These are phyloP conservation scores for Venturia carpophila DNA, from an alignment of 2,329 filamentous ascomycete genomes.

Conservation along the genomic window DNA sequence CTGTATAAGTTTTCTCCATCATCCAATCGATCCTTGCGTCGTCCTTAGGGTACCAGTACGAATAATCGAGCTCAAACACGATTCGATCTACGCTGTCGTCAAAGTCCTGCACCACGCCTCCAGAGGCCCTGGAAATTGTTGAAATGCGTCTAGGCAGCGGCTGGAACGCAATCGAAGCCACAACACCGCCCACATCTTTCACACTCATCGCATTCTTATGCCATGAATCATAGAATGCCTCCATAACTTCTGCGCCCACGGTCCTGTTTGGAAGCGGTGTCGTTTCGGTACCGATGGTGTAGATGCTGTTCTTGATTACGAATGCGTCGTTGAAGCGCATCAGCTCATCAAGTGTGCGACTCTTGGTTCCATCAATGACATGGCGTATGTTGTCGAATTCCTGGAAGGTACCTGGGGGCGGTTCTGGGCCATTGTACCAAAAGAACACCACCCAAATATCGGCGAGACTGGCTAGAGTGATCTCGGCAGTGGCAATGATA, in stretches of 20 bases:
- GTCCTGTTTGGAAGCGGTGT: conserved; percentile 26
- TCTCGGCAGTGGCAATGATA: conserved; percentile 50
- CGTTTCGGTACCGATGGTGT: conserved; percentile 31
- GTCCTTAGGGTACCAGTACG: conserved; percentile 31
- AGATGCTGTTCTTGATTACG: conserved; percentile 28
- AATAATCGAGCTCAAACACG: conserved; percentile 40
- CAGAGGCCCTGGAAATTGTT: conserved; percentile 7
- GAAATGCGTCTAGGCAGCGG: conserved; percentile 25
- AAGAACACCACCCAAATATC: conserved; percentile 54
- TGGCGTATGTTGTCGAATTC: conserved; percentile 46
- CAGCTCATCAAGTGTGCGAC: conserved; percentile 42
- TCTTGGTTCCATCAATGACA: conserved; percentile 39
- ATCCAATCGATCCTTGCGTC: conserved; percentile 34
- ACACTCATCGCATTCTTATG: conserved; percentile 25
- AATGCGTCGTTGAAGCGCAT: conserved; percentile 40
- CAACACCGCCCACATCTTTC: conserved; percentile 26
- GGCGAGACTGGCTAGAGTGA: conserved; percentile 37
- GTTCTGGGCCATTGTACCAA: conserved; percentile 52
- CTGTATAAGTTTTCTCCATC: conserved; percentile 32
- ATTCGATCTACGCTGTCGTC: conserved; percentile 36
- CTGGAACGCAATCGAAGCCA: conserved; percentile 31
- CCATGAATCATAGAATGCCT: conserved; percentile 28
- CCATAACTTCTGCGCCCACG: conserved; percentile 25
- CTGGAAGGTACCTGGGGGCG: conserved; percentile 47
- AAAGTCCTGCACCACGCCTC: conserved; percentile 30